Base-by-base conservation (phyloP, 164 flowering plant genomes). In the Cinnamomum chago region DNA sequence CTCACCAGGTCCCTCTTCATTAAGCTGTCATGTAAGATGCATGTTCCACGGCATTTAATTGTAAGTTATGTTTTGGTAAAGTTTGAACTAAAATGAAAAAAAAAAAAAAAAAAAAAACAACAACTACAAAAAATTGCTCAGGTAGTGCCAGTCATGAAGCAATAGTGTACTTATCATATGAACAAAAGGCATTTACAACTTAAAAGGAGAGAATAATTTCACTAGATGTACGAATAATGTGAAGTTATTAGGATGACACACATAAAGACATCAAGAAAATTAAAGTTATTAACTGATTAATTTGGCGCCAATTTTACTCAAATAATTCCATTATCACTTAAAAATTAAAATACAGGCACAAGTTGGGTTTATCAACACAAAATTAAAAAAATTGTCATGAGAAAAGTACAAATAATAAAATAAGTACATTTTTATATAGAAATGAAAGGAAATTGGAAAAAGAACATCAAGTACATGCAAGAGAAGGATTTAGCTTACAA, bases 1-100 rank as follows among this genome's bases (percentile, higher is more conserved):
- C 78, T 96, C 99, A 77, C 97, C 92, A 62, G 99, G 95, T 79
- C 99, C 99, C 80, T 96, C 99, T 82, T 96, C 99, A 84, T 87
- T 91, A 69, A 96, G 97, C 98, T 96, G 85, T 35, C 70, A 35
- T 35, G 47, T 35, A 35, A 81, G 74, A 73, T 30, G 6, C 71
- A 74, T 40, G 62, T 58, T 70, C 73, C 70, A 76, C 55, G 67
- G 35, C 18, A 72, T 73, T 73, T 50, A 30, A 20, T 10, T 15
- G 18, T 67, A 24, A 64, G 27, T 22, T 3, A 64, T 22, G n/a
- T 17, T 55, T 13, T 14, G 17, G 60, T 55, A 55, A 1, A 55
- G n/a, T 55, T 35, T 14, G 60, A 55, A 55, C 60, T 18, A 55
- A 18, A 55, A 18, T 55, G 20, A 55, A 13, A 55, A 18, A 15